Evolutionary conservation across 148 eudicot genomes (phyloP).

Genomic region (Diospyros lotus): DNA sequence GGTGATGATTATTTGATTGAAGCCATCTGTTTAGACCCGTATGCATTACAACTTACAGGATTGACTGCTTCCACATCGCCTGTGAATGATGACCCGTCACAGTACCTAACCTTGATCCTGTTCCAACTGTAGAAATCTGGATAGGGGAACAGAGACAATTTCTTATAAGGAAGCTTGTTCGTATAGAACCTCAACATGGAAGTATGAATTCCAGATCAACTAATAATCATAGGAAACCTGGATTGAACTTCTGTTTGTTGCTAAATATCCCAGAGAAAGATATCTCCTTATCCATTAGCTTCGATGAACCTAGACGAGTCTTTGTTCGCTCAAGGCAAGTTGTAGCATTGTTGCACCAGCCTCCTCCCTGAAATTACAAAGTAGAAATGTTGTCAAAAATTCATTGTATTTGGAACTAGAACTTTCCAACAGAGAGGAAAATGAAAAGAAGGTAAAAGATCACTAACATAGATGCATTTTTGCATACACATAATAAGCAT

Average conservation of each 20-base stretch:
- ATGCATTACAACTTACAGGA: slow-evolving; percentile 46
- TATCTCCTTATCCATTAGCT: slow-evolving; percentile 46
- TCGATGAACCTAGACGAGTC: slow-evolving; percentile 68
- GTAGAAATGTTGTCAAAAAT: too few relatives aligned
- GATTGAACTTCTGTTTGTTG: slow-evolving; percentile 48
- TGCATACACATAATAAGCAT: too few relatives aligned
- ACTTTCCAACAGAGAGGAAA: too few relatives aligned
- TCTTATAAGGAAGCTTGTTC: not conserved
- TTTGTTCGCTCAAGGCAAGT: slow-evolving; percentile 54
- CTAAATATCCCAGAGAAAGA: slow-evolving; percentile 74
- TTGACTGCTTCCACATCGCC: slow-evolving; percentile 82
- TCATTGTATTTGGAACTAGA: too few relatives aligned
- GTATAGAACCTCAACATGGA: not conserved
- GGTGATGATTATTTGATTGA: too few relatives aligned
- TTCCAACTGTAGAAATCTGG: slow-evolving; percentile 95
- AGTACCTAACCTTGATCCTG: slow-evolving; percentile 81
- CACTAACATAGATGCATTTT: too few relatives aligned
- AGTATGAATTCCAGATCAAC: not conserved
- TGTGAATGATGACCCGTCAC: slow-evolving; percentile 95
- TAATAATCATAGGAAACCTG: slow-evolving; percentile 33
- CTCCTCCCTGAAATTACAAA: slow-evolving; percentile 62
- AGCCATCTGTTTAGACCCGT: too few relatives aligned
- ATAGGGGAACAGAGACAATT: slow-evolving; percentile 9
- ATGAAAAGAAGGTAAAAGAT: too few relatives aligned
- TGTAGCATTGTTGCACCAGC: slow-evolving; percentile 87